Base-by-base conservation (phyloP, 2,329 filamentous ascomycete genomes). In the Cercospora sp. region DNA sequence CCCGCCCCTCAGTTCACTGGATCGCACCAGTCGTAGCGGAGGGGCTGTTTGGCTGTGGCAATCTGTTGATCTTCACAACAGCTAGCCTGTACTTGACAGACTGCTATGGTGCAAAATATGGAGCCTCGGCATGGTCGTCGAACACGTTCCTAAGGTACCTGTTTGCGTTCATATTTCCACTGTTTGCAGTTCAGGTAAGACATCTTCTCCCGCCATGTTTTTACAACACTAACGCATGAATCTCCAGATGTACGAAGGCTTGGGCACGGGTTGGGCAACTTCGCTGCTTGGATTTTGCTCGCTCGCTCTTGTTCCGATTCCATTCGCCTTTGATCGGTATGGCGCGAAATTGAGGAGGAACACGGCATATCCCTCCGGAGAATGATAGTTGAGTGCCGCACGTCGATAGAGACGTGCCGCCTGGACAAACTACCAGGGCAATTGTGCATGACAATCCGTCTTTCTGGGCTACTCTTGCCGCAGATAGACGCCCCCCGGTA, bases 211-310 rank as follows among this genome's bases (percentile, higher is more conserved):
- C 3, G 45, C 10, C 20, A 51, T 6, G 45, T 39, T 10, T 12
- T 16, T 13, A 1, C 20, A 13, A 12, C 18, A 51, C 20, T 51
- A 5, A 20, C 5, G 20, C 20, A 9, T 9, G 42, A 2, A 1
- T 48, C 2, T 79, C 9, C 78, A 75, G 18, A 80, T 82, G 76
- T 82, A 79, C 70, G 69, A 76, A 39, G 73, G 69, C 2, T 66
- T 82, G 10, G 81, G 80, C 0, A 77, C 80, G 0, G 77, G 73
- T 0, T 82, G 80, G 80, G 80, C 80, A 10, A 80, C 78, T 7
- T 79, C 74, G 42, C 59, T 82, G 10, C 69, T 82, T 55, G 81
- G 74, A 0, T 80, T 80, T 36, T 65, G 79, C 9, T 69, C 72
- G 0, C 65, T 78, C 55, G 70, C 69, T 2, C 65, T 77, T 53